Conservation (phyloP, 1,284 basidiomycete species). For the Spongiforma sp. region DNA sequence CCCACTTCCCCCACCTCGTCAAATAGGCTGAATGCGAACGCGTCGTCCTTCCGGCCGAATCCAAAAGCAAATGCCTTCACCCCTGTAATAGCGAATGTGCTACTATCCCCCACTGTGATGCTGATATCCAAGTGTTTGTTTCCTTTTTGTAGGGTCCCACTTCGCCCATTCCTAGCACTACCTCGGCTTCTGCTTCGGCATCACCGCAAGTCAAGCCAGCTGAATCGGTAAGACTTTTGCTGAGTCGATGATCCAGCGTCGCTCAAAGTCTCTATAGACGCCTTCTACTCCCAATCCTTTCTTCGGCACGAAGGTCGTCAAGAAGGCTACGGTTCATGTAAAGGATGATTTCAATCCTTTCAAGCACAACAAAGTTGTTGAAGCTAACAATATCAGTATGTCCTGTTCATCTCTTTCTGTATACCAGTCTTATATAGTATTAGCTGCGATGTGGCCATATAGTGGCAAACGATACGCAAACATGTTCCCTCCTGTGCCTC, state of each 20-base stretch:
- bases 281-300: constrained; percentile 74
- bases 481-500: constrained; percentile 70
- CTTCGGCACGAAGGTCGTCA: constrained; percentile 81
- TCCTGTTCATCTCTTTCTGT: constrained; percentile 20
- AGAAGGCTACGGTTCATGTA: constrained; percentile 79
- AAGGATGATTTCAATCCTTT: constrained; percentile 97
- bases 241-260: constrained; percentile 1
- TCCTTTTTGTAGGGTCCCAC: constrained; percentile 47
- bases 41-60: constrained; percentile 83
- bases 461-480: constrained; percentile 84
- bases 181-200: constrained; percentile 51
- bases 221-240: constrained; percentile 50
- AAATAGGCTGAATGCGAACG: constrained; percentile 71
- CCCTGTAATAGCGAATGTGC: constrained; percentile 51
- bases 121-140: constrained; percentile 25
- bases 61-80: constrained; percentile 80
- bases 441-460: constrained; percentile 86
- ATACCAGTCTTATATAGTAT: constrained; percentile 11
- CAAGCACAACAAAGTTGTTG: constrained; percentile 82
- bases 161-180: constrained; percentile 49
- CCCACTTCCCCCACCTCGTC: constrained; percentile 50
- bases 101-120: constrained; percentile 21
- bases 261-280: constrained; percentile 30
- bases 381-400: constrained; percentile 76
- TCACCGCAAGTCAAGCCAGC: constrained; percentile 65